Percentiles rank a stretch among this genome's conserved stretches.
Evolutionary conservation across 179 eudicot genomes (phyloP).

Genomic region (Patellifolia procumbens): DNA sequence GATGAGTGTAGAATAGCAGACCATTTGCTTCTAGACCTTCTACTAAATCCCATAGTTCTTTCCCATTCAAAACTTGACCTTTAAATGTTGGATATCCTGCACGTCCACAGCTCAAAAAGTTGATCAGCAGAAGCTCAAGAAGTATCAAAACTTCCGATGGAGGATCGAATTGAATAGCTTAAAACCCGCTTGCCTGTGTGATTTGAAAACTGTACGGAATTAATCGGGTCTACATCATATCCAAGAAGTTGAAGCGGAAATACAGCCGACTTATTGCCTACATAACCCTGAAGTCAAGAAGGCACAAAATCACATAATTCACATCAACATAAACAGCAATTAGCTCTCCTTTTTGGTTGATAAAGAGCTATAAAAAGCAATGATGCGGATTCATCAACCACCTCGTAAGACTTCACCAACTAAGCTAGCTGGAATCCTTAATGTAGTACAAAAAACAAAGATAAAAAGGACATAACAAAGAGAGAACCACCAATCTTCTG

Average conservation of each 20-base stretch:
- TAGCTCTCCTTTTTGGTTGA: no score
- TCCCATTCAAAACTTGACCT: constrained; percentile 91
- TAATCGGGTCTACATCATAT: constrained; percentile 90
- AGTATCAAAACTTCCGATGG: background rate
- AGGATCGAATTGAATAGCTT: background rate
- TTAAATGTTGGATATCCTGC: constrained; percentile 93
- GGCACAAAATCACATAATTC: background rate
- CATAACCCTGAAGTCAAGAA: constrained; percentile 64
- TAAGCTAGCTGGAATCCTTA: no score
- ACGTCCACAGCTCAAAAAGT: constrained; percentile 24
- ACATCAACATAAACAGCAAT: no score
- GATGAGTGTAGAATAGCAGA: constrained; percentile 84
- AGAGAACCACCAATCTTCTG: no score
- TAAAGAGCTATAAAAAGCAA: no score
- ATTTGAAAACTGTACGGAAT: constrained; percentile 96
- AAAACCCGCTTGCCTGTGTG: constrained; percentile 86
- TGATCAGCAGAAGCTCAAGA: constrained; percentile 11
- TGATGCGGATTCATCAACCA: no score
- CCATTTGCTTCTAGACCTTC: constrained; percentile 87
- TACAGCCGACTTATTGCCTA: constrained; percentile 94
- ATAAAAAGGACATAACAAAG: background rate
- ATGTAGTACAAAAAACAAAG: no score
- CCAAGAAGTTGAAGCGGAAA: constrained; percentile 93
- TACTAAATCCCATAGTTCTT: constrained; percentile 79
- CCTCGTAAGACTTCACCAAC: no score